Evolutionary conservation across 164 flowering plant genomes (phyloP), one percentile per base, ranked within the genome.

Genomic region (Berberis thunbergii): DNA sequence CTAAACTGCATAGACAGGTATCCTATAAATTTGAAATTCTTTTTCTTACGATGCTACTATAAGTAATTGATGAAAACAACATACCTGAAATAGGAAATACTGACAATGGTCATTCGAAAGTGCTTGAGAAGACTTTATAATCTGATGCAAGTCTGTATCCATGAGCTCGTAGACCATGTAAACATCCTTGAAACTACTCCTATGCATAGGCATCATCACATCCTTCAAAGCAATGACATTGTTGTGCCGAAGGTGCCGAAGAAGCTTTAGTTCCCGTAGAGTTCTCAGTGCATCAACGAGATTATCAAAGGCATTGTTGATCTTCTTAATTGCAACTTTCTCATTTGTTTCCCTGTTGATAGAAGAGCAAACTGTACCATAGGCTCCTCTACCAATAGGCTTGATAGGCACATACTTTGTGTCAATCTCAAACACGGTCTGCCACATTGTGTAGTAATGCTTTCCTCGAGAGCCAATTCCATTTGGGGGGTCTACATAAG

Each of bases 381-480:
- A 26, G 26, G 26, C 26, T 26, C 26, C 26, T 26, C 26, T 26
- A 26, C 97, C 96, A 44, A 90, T 85, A 41, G 93, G 88, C 79
- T 88, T 86, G 71, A 90, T 88, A 6, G 95, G 93, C 58, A 80
- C 79, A 63, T 90, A 90, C 62, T 86, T 89, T 2, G 84, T 86
- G 67, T 90, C 97, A 49, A 90, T 76, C 81, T 90, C 97, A 62
- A 90, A 90, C 67, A 90, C 64, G 6, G 92, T 79, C 65, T 88
- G 92, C 95, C 92, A 90, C 92, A 90, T 87, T 1, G 87, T 74
- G 64, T 72, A 90, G 73, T 90, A 90, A 74, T 90, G 97, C 74
- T 90, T 90, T 65, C 97, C 94, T 65, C 42, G 66, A 11, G 57
- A 43, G 45, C 76, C 58, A 57, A 72, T 60, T 59, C 94, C 95